Conservation (phyloP, 805 yeast species). For the Nematodospora valgi region DNA sequence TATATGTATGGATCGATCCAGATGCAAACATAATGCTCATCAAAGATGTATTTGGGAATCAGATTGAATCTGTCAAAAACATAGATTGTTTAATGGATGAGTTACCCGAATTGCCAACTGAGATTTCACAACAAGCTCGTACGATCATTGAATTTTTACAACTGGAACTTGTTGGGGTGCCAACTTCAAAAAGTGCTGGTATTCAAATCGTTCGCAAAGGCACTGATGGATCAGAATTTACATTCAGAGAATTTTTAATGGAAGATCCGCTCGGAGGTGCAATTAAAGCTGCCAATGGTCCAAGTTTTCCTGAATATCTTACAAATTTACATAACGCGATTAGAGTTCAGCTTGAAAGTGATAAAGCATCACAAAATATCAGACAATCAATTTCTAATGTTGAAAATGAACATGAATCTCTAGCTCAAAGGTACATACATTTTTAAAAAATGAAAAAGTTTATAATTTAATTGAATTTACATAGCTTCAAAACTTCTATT, state of each 20-base stretch:
- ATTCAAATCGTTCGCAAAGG: constrained; percentile 64
- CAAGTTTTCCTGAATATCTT: constrained; percentile 65
- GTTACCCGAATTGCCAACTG: constrained; percentile 69
- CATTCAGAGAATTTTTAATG: constrained; percentile 56
- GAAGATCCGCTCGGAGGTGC: constrained; percentile 61
- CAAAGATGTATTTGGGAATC: constrained; percentile 68
- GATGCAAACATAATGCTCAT: constrained; percentile 64
- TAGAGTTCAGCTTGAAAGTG: constrained; percentile 48
- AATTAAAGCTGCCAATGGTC: constrained; percentile 36
- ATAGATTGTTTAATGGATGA: constrained; percentile 51
- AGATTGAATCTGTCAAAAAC: constrained; percentile 41
- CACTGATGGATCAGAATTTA: constrained; percentile 53
- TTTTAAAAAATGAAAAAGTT: constrained; percentile 17
- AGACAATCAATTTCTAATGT: constrained; percentile 24
- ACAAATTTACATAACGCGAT: constrained; percentile 64
- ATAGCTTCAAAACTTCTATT: constrained; percentile 12
- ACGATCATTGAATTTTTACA: constrained; percentile 58
- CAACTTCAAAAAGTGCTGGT: constrained; percentile 31
- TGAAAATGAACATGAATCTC: constrained; percentile 26
- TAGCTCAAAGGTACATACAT: constrained; percentile 39
- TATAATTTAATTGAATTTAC: constrained; percentile 4
- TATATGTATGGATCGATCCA: constrained; percentile 66
- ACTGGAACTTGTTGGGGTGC: constrained; percentile 23
- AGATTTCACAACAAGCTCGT: constrained; percentile 64
- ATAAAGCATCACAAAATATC: constrained; percentile 29